Conservation (phyloP, 2,329 filamentous ascomycete genomes). For the Lithohypha guttulata region DNA sequence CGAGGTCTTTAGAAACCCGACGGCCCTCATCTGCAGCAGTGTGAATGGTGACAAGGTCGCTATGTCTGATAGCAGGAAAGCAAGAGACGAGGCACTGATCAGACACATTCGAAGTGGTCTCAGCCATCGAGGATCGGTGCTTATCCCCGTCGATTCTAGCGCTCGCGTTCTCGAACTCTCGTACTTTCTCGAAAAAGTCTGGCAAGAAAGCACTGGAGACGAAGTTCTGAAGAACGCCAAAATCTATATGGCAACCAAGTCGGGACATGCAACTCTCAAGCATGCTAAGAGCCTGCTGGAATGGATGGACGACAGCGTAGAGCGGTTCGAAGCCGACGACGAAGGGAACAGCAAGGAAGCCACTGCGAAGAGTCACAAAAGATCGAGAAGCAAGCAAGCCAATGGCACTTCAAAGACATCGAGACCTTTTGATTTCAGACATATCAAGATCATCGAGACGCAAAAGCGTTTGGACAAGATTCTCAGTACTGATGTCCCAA, state of each 20-base stretch:
- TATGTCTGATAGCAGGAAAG: constrained; percentile 61
- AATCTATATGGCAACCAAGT: constrained; percentile 76
- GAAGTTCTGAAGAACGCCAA: constrained; percentile 41
- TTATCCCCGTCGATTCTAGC: constrained; percentile 91
- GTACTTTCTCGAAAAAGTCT: constrained; percentile 85
- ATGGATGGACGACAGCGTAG: constrained; percentile 97
- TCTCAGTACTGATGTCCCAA: constrained; percentile 41
- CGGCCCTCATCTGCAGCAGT: constrained; percentile 84
- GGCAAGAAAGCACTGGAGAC: constrained; percentile 52
- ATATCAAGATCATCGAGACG: constrained; percentile 72
- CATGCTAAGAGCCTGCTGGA: constrained; percentile 93
- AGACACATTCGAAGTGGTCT: constrained; percentile 72
- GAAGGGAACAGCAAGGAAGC: constrained; percentile 27
- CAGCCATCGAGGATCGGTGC: constrained; percentile 71
- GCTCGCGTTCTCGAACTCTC: constrained; percentile 87
- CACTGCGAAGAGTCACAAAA: constrained; percentile 26
- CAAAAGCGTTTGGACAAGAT: constrained; percentile 69
- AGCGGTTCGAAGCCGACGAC: constrained; percentile 70
- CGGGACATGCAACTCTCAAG: constrained; percentile 76
- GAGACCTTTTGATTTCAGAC: constrained; percentile 82
- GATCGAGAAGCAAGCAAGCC: constrained; percentile 33
- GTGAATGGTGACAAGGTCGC: constrained; percentile 63
- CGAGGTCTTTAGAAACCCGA: constrained; percentile 85
- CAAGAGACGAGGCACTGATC: constrained; percentile 74
- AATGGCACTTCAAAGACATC: constrained; percentile 33